These are phyloP conservation scores for Geranium rotundifolium DNA, from an alignment of 345 rosid genomes.

Conservation along the genomic window DNA sequence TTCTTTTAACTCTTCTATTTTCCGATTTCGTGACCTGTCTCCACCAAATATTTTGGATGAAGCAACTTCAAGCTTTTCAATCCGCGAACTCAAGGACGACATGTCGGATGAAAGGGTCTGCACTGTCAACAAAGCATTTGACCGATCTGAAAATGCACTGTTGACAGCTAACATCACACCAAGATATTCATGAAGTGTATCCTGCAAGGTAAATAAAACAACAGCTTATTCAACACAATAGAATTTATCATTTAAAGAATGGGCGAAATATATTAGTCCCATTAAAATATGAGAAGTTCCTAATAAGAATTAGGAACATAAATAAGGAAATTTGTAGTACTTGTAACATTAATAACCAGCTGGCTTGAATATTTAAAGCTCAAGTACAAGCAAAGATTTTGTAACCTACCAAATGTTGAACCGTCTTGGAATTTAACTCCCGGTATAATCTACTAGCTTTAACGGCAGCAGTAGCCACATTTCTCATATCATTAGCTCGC, in stretches of 20 bases:
- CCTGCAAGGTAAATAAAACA: constrained; percentile 31
- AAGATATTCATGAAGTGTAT: constrained; percentile 83
- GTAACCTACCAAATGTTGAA: constrained; percentile 76
- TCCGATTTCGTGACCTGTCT: constrained; percentile 81
- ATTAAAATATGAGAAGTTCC: no score
- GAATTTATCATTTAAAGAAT: no score
- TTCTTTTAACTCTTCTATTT: constrained; percentile 80
- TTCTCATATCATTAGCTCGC: constrained; percentile 77
- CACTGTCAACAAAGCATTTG: constrained; percentile 79
- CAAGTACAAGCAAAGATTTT: neutral
- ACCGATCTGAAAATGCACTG: constrained; percentile 75
- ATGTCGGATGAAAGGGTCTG: constrained; percentile 81
- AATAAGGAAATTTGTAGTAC: no score
- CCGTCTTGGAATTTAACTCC: constrained; percentile 74
- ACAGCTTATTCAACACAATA: neutral
- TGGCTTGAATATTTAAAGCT: neutral
- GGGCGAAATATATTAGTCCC: no score
- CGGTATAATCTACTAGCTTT: constrained; percentile 95
- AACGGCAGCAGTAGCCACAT: constrained; percentile 85
- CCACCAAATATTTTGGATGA: constrained; percentile 96
- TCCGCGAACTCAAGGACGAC: constrained; percentile 54
- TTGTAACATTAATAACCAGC: no score
- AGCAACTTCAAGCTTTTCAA: constrained; percentile 87
- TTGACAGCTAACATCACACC: constrained; percentile 85
- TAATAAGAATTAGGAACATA: no score